phyloP scores from a whole-genome alignment of 2,329 filamentous ascomycete species.

The Penicillium sp. region DNA sequence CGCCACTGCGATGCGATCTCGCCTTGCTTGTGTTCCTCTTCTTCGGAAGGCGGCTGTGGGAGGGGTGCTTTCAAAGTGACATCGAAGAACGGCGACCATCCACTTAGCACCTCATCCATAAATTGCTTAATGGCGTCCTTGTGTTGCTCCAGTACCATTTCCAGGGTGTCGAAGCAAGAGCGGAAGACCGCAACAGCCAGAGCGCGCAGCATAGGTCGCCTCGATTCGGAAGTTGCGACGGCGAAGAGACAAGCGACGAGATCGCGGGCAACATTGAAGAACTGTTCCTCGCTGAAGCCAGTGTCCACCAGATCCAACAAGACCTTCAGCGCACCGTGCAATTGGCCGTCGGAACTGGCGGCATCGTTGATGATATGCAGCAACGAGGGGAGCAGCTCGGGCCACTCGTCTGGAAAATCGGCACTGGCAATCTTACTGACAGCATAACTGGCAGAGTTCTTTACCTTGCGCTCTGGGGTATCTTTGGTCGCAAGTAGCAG shows the following conservation, averaged over 20 bases:
- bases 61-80: conserved; percentile 73
- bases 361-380: conserved; percentile 69
- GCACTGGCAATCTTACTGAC: conserved; percentile 92
- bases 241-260: conserved; percentile 82
- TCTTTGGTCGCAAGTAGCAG: conserved; percentile 75
- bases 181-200: conserved; percentile 89
- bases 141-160: conserved; percentile 95
- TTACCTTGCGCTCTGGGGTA: conserved; percentile 78
- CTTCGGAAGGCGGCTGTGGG: conserved; percentile 59
- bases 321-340: conserved; percentile 87
- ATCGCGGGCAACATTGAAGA: conserved; percentile 84
- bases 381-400: conserved; percentile 78
- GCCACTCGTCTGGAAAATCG: conserved; percentile 95
- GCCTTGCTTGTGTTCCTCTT: conserved; percentile 59
- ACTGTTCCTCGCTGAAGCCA: conserved; percentile 89
- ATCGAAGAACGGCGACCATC: conserved; percentile 90
- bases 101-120: conserved; percentile 77
- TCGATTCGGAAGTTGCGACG: conserved; percentile 73
- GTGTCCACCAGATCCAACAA: conserved; percentile 89
- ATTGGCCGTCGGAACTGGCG: conserved; percentile 71
- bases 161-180: conserved; percentile 88
- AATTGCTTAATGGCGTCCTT: conserved; percentile 83
- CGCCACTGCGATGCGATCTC: conserved; percentile 69
- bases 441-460: conserved; percentile 80
- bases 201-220: conserved; percentile 75